Percentiles rank a stretch among this genome's conserved stretches.
Evolutionary conservation across 257 asterid genomes (phyloP).

Genomic region (Solanum clarkiae): DNA sequence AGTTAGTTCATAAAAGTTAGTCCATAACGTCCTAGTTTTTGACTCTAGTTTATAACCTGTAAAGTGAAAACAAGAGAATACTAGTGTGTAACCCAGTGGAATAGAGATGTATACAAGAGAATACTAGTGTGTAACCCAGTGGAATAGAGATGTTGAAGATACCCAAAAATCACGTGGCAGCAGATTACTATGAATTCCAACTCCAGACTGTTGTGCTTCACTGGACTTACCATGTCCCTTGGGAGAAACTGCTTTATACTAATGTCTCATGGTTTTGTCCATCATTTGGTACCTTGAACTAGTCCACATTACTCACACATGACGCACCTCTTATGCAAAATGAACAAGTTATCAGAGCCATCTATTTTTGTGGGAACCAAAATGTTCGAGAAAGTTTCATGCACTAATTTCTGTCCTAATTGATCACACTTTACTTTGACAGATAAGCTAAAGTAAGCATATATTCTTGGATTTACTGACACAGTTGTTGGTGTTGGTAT

Average conservation of each 20-base stretch:
- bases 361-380: neutral
- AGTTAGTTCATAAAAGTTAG: neutral
- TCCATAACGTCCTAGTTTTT: neutral
- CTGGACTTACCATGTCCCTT: neutral
- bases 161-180: neutral
- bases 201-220: neutral
- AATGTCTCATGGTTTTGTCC: neutral
- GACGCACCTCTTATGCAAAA: neutral
- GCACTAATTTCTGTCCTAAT: neutral
- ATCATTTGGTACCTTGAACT: neutral
- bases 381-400: neutral
- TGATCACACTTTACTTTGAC: neutral
- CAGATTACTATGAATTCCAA: neutral
- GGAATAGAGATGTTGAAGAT: neutral
- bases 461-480: neutral
- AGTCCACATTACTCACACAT: neutral
- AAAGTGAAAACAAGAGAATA: neutral
- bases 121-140: neutral
- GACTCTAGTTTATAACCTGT: neutral
- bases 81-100: neutral
- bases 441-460: neutral
- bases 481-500: neutral
- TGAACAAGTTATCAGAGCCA: neutral
- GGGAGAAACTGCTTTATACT: neutral
- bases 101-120: neutral